phyloP scores from a whole-genome alignment of 2,329 filamentous ascomycete species.

The Aspergillus quadrilineatus region DNA sequence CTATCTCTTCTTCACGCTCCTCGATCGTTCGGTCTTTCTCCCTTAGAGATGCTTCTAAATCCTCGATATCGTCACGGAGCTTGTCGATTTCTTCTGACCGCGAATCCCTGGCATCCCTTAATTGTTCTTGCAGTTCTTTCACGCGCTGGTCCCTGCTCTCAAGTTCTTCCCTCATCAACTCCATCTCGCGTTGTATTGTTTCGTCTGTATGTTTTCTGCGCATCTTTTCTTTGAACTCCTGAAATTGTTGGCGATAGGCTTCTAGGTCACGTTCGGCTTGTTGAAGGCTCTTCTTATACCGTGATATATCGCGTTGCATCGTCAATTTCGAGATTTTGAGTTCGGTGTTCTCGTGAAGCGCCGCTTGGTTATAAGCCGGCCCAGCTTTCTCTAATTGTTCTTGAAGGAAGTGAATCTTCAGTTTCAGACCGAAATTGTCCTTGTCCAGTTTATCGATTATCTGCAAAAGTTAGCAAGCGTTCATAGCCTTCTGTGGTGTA shows the following conservation, averaged over 20 bases:
- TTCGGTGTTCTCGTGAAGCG: conserved; percentile 91
- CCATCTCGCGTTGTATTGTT: conserved; percentile 63
- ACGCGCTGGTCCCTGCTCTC: conserved; percentile 48
- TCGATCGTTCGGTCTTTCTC: conserved; percentile 73
- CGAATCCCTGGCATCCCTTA: conserved; percentile 58
- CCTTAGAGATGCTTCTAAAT: conserved; percentile 72
- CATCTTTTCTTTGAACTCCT: conserved; percentile 77
- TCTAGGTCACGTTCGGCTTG: conserved; percentile 85
- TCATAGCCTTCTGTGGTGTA: background rate
- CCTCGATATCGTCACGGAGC: conserved; percentile 70
- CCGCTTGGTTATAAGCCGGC: conserved; percentile 83
- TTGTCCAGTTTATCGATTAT: conserved; percentile 94
- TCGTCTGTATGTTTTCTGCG: conserved; percentile 74
- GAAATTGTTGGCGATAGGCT: conserved; percentile 74
- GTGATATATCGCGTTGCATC: conserved; percentile 81
- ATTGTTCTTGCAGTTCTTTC: conserved; percentile 48
- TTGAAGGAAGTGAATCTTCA: conserved; percentile 96
- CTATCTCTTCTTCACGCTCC: conserved; percentile 72
- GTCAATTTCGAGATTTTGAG: conserved; percentile 90
- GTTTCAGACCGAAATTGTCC: conserved; percentile 94
- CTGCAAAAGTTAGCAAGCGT: conserved; percentile 33
- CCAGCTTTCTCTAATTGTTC: conserved; percentile 84
- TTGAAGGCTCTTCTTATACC: conserved; percentile 79
- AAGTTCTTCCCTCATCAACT: conserved; percentile 50
- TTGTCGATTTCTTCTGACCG: conserved; percentile 61